Evolutionary conservation across 2,329 filamentous ascomycete species (phyloP).

Genomic region (Pseudocercospora pini-densiflorae): DNA sequence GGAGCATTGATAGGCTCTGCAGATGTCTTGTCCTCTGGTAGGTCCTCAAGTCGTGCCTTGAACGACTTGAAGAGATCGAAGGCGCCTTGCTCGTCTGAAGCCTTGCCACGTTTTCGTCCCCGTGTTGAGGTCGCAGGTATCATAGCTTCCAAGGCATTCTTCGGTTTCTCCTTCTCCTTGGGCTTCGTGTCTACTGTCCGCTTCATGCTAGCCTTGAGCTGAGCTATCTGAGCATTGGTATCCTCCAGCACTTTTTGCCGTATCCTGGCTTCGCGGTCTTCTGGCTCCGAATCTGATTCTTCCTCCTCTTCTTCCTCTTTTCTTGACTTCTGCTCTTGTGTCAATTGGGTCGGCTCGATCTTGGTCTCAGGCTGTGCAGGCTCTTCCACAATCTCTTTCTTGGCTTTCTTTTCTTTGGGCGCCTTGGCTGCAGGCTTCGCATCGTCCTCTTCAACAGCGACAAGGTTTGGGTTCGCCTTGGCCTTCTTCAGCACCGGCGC

Average conservation of each 20-base stretch:
- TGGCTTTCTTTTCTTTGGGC: constrained; percentile 28
- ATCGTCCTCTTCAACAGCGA: constrained; percentile 49
- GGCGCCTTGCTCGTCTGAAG: constrained; percentile 58
- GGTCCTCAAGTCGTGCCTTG: constrained; percentile 70
- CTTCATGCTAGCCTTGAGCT: constrained; percentile 80
- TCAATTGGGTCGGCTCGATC: constrained; percentile 3
- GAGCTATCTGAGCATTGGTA: constrained; percentile 80
- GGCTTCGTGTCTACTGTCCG: constrained; percentile 54
- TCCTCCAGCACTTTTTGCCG: constrained; percentile 56
- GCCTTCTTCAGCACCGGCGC: constrained; percentile 71
- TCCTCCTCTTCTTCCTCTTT: constrained; percentile 24
- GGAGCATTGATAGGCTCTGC: constrained; percentile 8
- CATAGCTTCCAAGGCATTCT: constrained; percentile 72
- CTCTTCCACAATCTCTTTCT: constrained; percentile 20
- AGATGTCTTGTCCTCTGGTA: constrained; percentile 26
- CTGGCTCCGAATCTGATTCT: constrained; percentile 29
- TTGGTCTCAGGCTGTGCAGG: constrained; percentile 23
- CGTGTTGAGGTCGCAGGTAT: constrained; percentile 73
- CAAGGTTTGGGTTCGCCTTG: constrained; percentile 78
- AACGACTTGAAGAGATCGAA: constrained; percentile 79
- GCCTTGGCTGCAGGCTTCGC: constrained; percentile 34
- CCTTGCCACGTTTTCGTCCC: constrained; percentile 69
- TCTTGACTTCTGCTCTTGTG: neutral
- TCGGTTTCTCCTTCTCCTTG: constrained; percentile 60
- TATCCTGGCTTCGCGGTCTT: constrained; percentile 21